A percentile compares a stretch with the other conserved stretches of the same genome.
Conservation (phyloP, 2,329 filamentous ascomycete genomes). For the Hymenoscyphus fructigenus region DNA sequence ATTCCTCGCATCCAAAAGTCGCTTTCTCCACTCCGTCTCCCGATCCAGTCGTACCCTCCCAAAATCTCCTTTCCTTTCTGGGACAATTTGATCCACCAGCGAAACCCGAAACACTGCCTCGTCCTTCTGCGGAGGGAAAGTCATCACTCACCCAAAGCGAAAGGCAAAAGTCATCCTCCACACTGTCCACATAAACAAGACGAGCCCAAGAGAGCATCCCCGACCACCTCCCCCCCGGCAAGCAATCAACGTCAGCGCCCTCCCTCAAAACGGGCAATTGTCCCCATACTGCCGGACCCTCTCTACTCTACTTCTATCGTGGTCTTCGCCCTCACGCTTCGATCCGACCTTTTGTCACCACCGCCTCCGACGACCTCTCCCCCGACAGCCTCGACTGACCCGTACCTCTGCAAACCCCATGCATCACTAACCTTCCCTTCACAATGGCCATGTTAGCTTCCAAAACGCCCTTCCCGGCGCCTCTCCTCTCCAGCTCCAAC, state of each 20-base stretch:
- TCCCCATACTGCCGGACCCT: neutral
- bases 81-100: neutral
- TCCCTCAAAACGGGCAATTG: neutral
- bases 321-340: neutral
- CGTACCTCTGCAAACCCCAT: constrained; percentile 21
- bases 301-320: neutral
- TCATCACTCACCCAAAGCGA: neutral
- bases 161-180: neutral
- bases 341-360: neutral
- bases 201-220: neutral
- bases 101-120: neutral
- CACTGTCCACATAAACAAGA: constrained; percentile 1
- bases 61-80: neutral
- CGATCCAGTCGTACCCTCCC: neutral
- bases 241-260: neutral
- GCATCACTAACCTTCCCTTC: constrained; percentile 24
- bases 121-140: neutral
- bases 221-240: neutral
- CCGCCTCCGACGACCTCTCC: neutral
- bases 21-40: neutral
- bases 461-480: constrained; percentile 66
- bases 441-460: constrained; percentile 76
- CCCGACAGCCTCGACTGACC: neutral
- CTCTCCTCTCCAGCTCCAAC: constrained; percentile 48
- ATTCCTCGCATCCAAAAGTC: neutral